Conservation (phyloP, 73 alveolate genomes). For the Paramecium octaurelia region DNA sequence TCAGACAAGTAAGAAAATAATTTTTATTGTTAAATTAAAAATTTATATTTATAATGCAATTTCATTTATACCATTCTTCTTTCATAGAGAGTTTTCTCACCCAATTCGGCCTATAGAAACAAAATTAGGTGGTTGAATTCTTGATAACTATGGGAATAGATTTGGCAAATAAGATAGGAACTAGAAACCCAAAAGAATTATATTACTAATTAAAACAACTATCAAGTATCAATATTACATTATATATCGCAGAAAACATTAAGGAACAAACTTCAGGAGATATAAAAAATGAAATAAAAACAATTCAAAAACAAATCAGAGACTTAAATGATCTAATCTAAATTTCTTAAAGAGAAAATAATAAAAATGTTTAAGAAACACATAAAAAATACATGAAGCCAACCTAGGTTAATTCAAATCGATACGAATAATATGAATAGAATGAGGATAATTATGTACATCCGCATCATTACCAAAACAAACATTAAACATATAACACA, state of each 20-base stretch:
- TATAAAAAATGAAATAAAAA: background rate
- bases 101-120: background rate
- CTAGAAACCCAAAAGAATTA: background rate
- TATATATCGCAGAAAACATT: background rate
- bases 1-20: background rate
- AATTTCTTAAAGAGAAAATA: background rate
- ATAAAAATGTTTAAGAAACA: background rate
- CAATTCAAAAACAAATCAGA: background rate
- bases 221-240: background rate
- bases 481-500: background rate
- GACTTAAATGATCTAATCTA: background rate
- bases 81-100: background rate
- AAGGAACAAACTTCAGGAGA: background rate
- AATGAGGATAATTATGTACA: background rate
- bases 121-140: background rate
- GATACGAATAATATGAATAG: background rate
- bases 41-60: background rate
- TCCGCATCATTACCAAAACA: background rate
- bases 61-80: background rate
- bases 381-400: background rate
- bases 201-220: background rate
- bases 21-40: background rate
- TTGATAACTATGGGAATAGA: background rate
- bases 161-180: background rate
- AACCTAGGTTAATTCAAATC: background rate